These are phyloP conservation scores for Ascochyta viciae-villosae DNA, from an alignment of 2,329 filamentous ascomycete genomes.

Conservation along the genomic window DNA sequence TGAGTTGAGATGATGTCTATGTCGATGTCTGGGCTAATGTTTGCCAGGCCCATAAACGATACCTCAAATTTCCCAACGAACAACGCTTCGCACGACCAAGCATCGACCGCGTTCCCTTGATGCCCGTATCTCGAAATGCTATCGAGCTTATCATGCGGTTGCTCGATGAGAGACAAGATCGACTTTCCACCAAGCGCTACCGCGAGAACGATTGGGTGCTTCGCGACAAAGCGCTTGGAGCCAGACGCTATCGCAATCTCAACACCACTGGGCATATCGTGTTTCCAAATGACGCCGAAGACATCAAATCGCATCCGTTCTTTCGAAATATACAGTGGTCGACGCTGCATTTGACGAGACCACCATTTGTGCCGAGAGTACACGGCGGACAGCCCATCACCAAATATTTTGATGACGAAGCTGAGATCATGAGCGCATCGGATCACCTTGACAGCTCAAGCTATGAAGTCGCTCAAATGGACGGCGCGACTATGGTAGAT, in stretches of 20 bases:
- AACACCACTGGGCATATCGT: conserved; percentile 68
- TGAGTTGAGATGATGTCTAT: conserved; percentile 50
- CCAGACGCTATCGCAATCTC: conserved; percentile 36
- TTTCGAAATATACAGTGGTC: conserved; percentile 84
- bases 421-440: conserved; percentile 62
- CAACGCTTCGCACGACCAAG: conserved; percentile 62
- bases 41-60: conserved; percentile 70
- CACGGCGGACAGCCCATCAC: conserved; percentile 62
- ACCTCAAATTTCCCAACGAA: conserved; percentile 72
- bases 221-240: conserved; percentile 32
- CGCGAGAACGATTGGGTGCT: conserved; percentile 65
- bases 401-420: conserved; percentile 88
- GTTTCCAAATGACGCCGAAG: conserved; percentile 81
- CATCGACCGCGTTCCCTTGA: conserved; percentile 46
- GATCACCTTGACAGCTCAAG: conserved; percentile 48
- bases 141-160: conserved; percentile 78
- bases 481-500: neutral
- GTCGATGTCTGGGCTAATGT: conserved; percentile 17
- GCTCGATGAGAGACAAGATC: conserved; percentile 75
- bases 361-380: conserved; percentile 82
- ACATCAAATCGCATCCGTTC: conserved; percentile 89
- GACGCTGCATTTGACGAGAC: conserved; percentile 70
- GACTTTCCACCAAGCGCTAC: conserved; percentile 80
- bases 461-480: conserved; percentile 28
- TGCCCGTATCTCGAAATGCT: conserved; percentile 70